Percentiles rank a stretch among this genome's conserved stretches.
Conservation (phyloP, 164 flowering plant species). For the Cinnamomum micranthum region DNA sequence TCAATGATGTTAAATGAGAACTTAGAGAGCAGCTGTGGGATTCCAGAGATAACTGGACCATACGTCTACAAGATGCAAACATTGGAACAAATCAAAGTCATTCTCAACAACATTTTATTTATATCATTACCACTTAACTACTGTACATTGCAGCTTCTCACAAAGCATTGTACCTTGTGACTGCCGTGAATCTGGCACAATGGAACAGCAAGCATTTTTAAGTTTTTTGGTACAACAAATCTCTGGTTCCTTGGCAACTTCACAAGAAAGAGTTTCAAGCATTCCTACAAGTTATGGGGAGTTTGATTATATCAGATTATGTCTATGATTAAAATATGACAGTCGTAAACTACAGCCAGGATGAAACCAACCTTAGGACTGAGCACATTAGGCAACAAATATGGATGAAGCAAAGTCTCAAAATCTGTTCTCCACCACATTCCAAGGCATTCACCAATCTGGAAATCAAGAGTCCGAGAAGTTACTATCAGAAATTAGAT, state of each 20-base stretch:
- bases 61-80: slow-evolving; percentile 49
- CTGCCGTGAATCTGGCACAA: slow-evolving; percentile 58
- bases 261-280: slow-evolving; percentile 70
- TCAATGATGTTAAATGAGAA: slow-evolving; percentile 55
- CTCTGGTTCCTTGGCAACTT: slow-evolving; percentile 46
- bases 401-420: slow-evolving; percentile 54
- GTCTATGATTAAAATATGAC: not conserved
- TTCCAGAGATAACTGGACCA: slow-evolving; percentile 63
- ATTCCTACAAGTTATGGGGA: slow-evolving; percentile 44
- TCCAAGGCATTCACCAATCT: slow-evolving; percentile 85
- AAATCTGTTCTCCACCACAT: slow-evolving; percentile 85
- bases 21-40: slow-evolving; percentile 67
- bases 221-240: slow-evolving; percentile 59
- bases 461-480: not conserved
- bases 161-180: slow-evolving; percentile 36
- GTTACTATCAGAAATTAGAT: not conserved
- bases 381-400: slow-evolving; percentile 47
- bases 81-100: not conserved
- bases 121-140: not conserved
- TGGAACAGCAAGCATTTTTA: slow-evolving; percentile 71
- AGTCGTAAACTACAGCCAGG: not conserved
- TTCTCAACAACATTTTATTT: not conserved
- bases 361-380: slow-evolving; percentile 49
- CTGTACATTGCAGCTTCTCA: not conserved
- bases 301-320: not conserved